Percentiles rank a stretch among this genome's conserved stretches.
These are phyloP conservation scores for Nakazawaea holstii DNA, from an alignment of 805 yeast species.

Conservation along the genomic window DNA sequence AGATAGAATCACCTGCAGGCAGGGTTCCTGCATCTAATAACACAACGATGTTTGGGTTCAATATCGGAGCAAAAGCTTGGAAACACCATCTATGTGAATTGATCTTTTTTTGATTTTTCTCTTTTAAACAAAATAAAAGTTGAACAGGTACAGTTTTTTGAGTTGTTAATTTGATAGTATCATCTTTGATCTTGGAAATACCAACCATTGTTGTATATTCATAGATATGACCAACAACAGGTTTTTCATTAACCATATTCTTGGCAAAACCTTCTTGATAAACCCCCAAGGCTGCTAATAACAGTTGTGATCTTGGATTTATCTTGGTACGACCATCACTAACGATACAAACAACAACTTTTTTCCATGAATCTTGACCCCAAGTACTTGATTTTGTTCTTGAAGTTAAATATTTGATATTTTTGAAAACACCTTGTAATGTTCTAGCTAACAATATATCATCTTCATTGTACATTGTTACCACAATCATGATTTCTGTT, in stretches of 20 bases:
- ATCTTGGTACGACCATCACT: constrained; percentile 90
- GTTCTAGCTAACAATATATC: constrained; percentile 81
- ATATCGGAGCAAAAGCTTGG: constrained; percentile 81
- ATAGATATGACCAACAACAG: constrained; percentile 82
- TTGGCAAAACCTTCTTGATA: constrained; percentile 96
- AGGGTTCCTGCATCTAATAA: constrained; percentile 92
- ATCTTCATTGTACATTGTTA: constrained; percentile 88
- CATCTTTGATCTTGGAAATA: constrained; percentile 58
- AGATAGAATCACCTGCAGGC: constrained; percentile 79
- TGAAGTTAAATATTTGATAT: constrained; percentile 69
- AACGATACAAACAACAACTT: constrained; percentile 81
- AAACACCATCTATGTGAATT: constrained; percentile 97
- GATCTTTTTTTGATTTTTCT: constrained; percentile 81
- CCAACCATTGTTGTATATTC: constrained; percentile 94
- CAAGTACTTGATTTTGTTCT: constrained; percentile 62
- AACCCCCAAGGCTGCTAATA: constrained; percentile 82
- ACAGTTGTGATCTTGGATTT: constrained; percentile 70
- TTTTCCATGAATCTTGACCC: constrained; percentile 97
- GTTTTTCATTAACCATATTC: constrained; percentile 75
- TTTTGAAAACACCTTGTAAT: constrained; percentile 84
- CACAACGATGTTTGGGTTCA: constrained; percentile 79
- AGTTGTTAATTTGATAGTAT: constrained; percentile 61
- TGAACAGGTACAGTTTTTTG: constrained; percentile 77
- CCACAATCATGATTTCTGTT: constrained; percentile 80
- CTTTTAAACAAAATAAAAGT: constrained; percentile 83